Base-by-base conservation (phyloP, 306 rosid species). In the Cucurbita moschata region DNA sequence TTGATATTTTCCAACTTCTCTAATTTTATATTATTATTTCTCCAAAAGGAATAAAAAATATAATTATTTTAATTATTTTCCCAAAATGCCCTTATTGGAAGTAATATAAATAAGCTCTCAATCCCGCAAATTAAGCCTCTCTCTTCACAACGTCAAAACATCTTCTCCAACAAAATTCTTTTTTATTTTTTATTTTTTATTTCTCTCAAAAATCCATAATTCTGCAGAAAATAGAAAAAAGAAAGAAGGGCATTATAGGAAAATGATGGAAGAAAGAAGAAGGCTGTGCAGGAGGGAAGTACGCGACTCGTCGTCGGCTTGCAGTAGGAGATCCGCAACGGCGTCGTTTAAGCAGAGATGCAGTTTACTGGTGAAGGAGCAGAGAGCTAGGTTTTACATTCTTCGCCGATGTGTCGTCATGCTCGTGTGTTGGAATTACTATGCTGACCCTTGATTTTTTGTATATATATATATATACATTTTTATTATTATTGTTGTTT, bases 361-460 rank as follows among this genome's bases (percentile, higher is more conserved):
- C 74, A 77, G 83, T 30, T 55, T 78, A 62, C 75, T 84, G 21
- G 89, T 83, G 72, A 91, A 91, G 83, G 92, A 91, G 81, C 92
- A 85, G 30, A 82, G 90, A 21, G 97, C 84, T 14, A 82, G 90
- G 75, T 91, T 91, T 82, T 91, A 91, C 70, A 91, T 91, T 49
- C 85, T 91, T 78, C 80, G 95, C 1, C 81, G 89, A 37, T 88
- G 97, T 76, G 74, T 91, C 83, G 81, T 83, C 70, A 91, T 91
- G 97, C 91, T 91, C 53, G 42, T 87, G 16, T 90, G 96, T 57
- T 90, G 95, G 96, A 81, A 79, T 54, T 90, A 85, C 55, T 80
- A 58, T 8, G 73, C 57, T 53, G 92, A 89, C 23, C 49, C 71
- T 79, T 85, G 52, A 62, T 63, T 10, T 42, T 44, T 50, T 58